A percentile compares a stretch with the other conserved stretches of the same genome.
These are phyloP conservation scores for Colletotrichum gloeosporioides DNA, from an alignment of 2,329 filamentous ascomycete species.

Conservation along the genomic window DNA sequence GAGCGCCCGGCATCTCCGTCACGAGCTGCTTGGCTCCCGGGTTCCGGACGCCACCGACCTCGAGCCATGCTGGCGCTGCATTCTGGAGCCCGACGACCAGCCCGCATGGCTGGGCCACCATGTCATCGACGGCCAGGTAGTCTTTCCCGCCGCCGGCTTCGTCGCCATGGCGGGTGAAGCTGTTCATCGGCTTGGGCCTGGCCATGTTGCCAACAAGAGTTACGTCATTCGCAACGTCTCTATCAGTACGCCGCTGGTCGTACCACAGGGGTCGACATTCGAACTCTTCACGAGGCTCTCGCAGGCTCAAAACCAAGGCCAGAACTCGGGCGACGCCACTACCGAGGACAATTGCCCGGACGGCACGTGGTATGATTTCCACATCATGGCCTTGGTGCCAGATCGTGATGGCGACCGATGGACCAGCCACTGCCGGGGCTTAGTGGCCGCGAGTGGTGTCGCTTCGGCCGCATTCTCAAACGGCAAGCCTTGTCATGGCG, in stretches of 20 bases:
- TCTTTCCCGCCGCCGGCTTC: not conserved
- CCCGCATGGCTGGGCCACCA: not conserved
- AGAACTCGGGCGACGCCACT: not conserved
- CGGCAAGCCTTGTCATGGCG: not conserved
- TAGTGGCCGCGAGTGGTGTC: not conserved
- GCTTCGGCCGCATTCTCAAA: not conserved
- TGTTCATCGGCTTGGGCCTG: not conserved
- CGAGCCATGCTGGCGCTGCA: not conserved
- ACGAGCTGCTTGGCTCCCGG: not conserved
- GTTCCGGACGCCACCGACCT: not conserved
- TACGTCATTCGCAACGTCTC: slow-evolving; percentile 33
- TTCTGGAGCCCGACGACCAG: not conserved
- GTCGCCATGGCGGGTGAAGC: not conserved
- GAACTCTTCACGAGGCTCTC: not conserved
- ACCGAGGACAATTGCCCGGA: not conserved
- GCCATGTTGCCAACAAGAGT: not conserved
- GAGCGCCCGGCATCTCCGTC: not conserved
- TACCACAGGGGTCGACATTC: not conserved
- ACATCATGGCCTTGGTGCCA: not conserved
- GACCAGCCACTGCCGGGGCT: not conserved
- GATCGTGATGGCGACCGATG: not conserved
- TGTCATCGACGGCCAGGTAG: not conserved
- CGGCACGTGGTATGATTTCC: not conserved
- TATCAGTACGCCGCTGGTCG: slow-evolving; percentile 33
- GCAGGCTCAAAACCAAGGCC: not conserved